Percentiles rank a stretch among this genome's conserved stretches.
phyloP scores from a whole-genome alignment of 1,284 basidiomycete species.

The Pseudozyma flocculosa region DNA sequence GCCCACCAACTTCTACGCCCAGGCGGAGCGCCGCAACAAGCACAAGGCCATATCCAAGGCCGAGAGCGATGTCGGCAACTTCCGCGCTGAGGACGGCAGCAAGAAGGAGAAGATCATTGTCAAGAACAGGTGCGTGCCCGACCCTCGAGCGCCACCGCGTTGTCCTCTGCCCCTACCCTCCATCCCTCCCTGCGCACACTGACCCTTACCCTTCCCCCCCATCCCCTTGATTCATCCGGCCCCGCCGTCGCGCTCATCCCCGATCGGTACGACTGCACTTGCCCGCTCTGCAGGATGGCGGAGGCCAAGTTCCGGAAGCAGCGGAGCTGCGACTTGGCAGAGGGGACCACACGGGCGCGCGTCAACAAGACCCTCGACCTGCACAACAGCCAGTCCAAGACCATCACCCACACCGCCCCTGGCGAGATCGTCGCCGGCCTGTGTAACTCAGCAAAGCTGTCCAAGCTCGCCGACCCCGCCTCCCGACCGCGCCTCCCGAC shows the following conservation, averaged over 20 bases:
- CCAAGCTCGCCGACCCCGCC: no score
- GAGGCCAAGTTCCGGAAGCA: constrained; percentile 78
- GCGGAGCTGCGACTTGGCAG: constrained; percentile 74
- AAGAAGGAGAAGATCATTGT: constrained; percentile 91
- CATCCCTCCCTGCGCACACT: not conserved
- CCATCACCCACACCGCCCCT: constrained; percentile 77
- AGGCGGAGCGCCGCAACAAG: constrained; percentile 73
- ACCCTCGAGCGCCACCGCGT: no score
- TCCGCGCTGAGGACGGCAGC: constrained; percentile 89
- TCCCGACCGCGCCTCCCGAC: no score
- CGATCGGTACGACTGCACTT: no score
- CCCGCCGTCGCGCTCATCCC: no score
- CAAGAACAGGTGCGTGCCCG: constrained; percentile 94
- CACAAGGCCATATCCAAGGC: constrained; percentile 86
- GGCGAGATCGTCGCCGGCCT: no score
- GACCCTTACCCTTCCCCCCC: not conserved
- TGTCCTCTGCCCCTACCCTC: no score
- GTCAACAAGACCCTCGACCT: constrained; percentile 84
- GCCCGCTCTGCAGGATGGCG: constrained; percentile 75
- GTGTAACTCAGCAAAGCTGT: no score
- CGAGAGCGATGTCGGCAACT: constrained; percentile 88
- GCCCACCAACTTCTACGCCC: no score
- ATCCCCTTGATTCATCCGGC: not conserved
- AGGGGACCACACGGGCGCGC: constrained; percentile 93
- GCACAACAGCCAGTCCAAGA: constrained; percentile 94